Base-by-base conservation (phyloP, 257 asterid genomes). In the Lycium barbarum region DNA sequence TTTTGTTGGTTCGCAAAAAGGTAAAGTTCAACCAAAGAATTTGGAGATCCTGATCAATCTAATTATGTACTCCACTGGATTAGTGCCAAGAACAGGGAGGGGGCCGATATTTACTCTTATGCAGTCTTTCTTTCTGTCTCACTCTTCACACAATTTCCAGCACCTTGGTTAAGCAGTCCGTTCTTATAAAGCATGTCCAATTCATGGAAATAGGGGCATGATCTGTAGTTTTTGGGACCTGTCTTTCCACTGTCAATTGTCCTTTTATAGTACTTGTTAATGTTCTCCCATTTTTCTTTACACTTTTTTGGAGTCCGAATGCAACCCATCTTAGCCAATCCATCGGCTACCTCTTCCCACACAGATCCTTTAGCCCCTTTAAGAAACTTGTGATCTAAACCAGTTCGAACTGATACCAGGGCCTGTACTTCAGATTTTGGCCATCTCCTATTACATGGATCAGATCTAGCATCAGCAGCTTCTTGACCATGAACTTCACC, bases 331-430 rank as follows among this genome's bases (percentile, higher is more conserved):
- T 62, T 81, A 35, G 45, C 59, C 83, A 87, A 72, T 63, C 84
- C 74, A 22, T 84, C 82, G 9, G 89, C 85, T 51, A 87, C 87
- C 47, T 87, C 87, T 84, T 84, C 84, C 89, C 89, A 84, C 58
- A 83, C 83, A 38, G 87, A 84, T 45, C 85, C 85, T 71, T 83
- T 83, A 47, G 85, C 79, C 8, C 85, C 85, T 47, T 83, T 83
- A 49, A 78, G 68, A 55, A 84, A 84, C 84, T 84, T 84, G 79
- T 84, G 80, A 38, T 84, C 87, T 72, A 84, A 78, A 53, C 62
- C 66, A 62, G 78, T 59, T 13, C 87, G 53, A 33, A 84, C 68
- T 49, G 80, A 78, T 78, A 84, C 82, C 38, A 84, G 87, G 51
- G 84, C 87, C 55, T 84, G 84, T 59, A 84, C 87, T 84, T 84